Conservation (phyloP, 176 grass and related monocot genomes). For the Stipa capillata region DNA sequence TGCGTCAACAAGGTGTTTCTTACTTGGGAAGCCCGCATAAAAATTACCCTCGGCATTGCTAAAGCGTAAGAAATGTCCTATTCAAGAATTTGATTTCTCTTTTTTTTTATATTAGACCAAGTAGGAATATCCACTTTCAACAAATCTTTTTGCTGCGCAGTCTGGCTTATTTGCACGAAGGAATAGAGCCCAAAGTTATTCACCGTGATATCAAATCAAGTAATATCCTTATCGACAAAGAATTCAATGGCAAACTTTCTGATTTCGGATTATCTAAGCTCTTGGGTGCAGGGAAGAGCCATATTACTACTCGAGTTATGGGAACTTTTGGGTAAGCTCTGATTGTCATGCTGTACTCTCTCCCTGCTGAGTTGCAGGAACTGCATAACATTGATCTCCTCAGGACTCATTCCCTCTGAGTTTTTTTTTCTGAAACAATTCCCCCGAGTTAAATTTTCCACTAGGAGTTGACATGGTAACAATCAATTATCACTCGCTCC, state of each 20-base stretch:
- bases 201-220: slow-evolving; percentile 23
- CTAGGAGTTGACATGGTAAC: background rate
- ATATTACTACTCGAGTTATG: slow-evolving; percentile 18
- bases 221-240: slow-evolving; percentile 10
- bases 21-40: slow-evolving; percentile 15
- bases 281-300: slow-evolving; percentile 1
- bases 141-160: background rate
- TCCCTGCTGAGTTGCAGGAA: background rate
- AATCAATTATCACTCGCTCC: background rate
- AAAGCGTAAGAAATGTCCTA: slow-evolving; percentile 7
- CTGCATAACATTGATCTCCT: background rate
- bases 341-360: background rate
- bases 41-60: slow-evolving; percentile 1
- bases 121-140: background rate
- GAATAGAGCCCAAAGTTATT: slow-evolving; percentile 13
- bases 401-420: background rate
- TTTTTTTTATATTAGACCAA: background rate
- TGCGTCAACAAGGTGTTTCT: slow-evolving; percentile 12
- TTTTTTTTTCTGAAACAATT: no score
- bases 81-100: background rate
- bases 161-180: slow-evolving; percentile 11
- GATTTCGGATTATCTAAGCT: slow-evolving; percentile 9
- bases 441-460: background rate
- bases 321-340: slow-evolving; percentile 16
- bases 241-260: slow-evolving; percentile 13